Evolutionary conservation across 2,329 filamentous ascomycete genomes (phyloP).

Genomic region (Aureobasidium melanogenum): DNA sequence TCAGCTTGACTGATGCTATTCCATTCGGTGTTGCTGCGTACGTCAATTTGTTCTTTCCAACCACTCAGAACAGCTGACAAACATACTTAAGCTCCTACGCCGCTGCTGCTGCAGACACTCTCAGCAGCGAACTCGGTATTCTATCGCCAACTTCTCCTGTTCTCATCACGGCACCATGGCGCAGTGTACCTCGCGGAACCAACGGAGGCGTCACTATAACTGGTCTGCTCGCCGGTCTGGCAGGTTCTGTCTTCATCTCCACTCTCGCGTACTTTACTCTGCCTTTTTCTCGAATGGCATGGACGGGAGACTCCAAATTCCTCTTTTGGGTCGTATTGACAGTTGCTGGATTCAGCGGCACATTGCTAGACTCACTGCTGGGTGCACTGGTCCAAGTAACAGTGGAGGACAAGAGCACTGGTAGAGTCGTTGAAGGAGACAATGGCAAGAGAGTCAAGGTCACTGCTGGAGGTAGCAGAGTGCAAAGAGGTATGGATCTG

Average conservation of each 20-base stretch:
- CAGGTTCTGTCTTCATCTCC: constrained; percentile 63
- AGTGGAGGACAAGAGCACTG: constrained; percentile 72
- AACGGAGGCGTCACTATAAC: constrained; percentile 81
- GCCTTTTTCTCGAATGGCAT: neutral
- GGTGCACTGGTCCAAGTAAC: constrained; percentile 79
- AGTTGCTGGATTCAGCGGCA: constrained; percentile 67
- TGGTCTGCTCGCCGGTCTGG: constrained; percentile 63
- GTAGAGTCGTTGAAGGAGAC: constrained; percentile 79
- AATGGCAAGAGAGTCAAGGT: constrained; percentile 43
- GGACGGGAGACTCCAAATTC: neutral
- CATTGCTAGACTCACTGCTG: constrained; percentile 76
- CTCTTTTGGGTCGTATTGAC: constrained; percentile 39
- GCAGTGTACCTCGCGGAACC: constrained; percentile 77
- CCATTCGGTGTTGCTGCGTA: constrained; percentile 7
- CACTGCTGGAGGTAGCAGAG: constrained; percentile 24
- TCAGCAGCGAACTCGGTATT: constrained; percentile 91
- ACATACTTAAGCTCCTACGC: constrained; percentile 55
- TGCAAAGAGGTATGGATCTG: constrained; percentile 60
- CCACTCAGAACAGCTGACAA: neutral
- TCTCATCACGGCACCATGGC: constrained; percentile 75
- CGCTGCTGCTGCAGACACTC: constrained; percentile 84
- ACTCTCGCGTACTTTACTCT: constrained; percentile 30
- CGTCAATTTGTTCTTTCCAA: neutral
- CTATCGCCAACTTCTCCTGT: constrained; percentile 66
- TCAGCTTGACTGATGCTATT: constrained; percentile 26